Evolutionary conservation across 805 yeast genomes (phyloP).

Genomic region (Wickerhamiella australiensis): DNA sequence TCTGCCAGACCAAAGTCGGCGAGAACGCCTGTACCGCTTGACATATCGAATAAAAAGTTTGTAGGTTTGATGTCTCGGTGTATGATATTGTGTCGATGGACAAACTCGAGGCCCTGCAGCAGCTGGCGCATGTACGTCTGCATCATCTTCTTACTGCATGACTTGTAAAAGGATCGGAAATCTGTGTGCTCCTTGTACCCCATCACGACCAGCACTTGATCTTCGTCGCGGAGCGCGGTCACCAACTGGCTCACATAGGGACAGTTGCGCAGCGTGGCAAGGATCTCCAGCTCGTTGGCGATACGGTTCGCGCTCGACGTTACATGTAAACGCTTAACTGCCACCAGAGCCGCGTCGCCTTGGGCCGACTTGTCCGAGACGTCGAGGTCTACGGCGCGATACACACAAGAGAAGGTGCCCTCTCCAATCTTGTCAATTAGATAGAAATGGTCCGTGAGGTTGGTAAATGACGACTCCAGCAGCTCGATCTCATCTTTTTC

Average conservation of each 20-base stretch:
- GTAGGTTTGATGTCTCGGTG: conserved; percentile 91
- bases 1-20: conserved; percentile 94
- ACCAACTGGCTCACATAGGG: conserved; percentile 75
- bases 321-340: conserved; percentile 84
- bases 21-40: conserved; percentile 58
- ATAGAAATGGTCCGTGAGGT: conserved; percentile 37
- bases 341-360: conserved; percentile 41
- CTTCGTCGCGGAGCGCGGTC: conserved; percentile 76
- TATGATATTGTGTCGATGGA: conserved; percentile 65
- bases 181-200: conserved; percentile 89
- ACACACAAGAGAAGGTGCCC: conserved; percentile 54
- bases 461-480: conserved; percentile 37
- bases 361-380: conserved; percentile 27
- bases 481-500: conserved; percentile 19
- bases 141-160: conserved; percentile 66
- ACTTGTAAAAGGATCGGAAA: conserved; percentile 75
- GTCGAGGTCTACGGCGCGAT: conserved; percentile 42
- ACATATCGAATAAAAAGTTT: conserved; percentile 58
- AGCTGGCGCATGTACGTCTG: conserved; percentile 70
- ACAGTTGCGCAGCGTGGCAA: conserved; percentile 34
- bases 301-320: conserved; percentile 92
- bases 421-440: conserved; percentile 52
- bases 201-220: conserved; percentile 84
- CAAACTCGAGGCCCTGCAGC: conserved; percentile 59
- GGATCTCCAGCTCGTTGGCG: conserved; percentile 68